A percentile compares a stretch with the other conserved stretches of the same genome.
Conservation (phyloP, 257 asterid genomes). For the Euphrasia confusa region DNA sequence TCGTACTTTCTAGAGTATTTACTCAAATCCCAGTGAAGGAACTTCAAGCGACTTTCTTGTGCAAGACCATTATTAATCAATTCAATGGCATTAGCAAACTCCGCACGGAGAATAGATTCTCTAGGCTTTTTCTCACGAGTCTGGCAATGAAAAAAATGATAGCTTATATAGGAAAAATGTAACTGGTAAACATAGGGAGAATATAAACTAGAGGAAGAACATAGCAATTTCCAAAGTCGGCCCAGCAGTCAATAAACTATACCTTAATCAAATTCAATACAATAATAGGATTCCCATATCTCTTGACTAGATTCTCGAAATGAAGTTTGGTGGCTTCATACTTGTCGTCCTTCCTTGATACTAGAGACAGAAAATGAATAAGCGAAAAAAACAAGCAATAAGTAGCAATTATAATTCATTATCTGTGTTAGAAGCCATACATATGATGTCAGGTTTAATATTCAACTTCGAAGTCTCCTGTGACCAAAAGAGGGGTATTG, state of each 20-base stretch:
- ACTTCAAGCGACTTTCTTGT: conserved; percentile 64
- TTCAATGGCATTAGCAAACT: conserved; percentile 81
- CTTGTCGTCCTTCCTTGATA: conserved; percentile 65
- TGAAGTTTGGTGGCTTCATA: conserved; percentile 92
- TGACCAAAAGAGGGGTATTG: conserved; percentile 83
- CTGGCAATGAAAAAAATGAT: conserved; percentile 34
- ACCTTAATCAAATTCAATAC: conserved; percentile 92
- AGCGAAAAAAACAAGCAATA: conserved; percentile 13
- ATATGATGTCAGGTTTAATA: conserved; percentile 65
- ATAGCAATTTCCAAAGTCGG: neutral
- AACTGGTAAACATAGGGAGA: no score
- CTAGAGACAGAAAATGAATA: conserved; percentile 37
- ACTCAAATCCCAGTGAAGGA: conserved; percentile 94
- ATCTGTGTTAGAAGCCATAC: conserved; percentile 38
- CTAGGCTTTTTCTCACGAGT: conserved; percentile 92
- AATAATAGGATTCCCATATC: conserved; percentile 93
- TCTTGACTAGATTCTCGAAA: conserved; percentile 73
- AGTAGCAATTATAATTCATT: conserved; percentile 11
- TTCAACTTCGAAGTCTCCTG: conserved; percentile 74
- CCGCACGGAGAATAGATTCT: conserved; percentile 79
- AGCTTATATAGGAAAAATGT: neutral
- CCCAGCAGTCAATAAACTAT: conserved; percentile 19
- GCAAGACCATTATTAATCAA: conserved; percentile 60
- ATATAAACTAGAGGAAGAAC: no score
- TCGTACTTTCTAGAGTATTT: conserved; percentile 66